These are phyloP conservation scores for Carex cristatella DNA, from an alignment of 176 grass and related monocot genomes.

Conservation along the genomic window DNA sequence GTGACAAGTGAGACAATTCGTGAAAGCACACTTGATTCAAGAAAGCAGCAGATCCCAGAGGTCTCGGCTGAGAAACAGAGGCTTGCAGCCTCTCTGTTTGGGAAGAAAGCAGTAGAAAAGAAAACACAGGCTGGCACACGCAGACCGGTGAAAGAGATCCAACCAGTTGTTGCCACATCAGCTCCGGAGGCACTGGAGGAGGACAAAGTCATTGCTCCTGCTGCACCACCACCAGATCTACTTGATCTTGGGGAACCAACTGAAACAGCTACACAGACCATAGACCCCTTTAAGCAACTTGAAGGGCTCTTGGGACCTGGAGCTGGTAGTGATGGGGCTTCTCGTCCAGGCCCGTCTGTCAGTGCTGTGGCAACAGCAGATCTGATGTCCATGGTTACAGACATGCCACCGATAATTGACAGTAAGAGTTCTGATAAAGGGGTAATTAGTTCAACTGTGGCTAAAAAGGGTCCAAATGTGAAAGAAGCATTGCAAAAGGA, in stretches of 20 bases:
- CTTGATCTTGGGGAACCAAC: conserved; percentile 74
- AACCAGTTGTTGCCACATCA: conserved; percentile 22
- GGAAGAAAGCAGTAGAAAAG: conserved; percentile 51
- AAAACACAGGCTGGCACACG: conserved; percentile 33
- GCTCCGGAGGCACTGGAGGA: conserved; percentile 47
- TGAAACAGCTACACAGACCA: conserved; percentile 24
- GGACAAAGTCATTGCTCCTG: conserved; percentile 37
- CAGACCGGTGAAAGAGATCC: conserved; percentile 42
- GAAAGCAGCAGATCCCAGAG: conserved; percentile 52
- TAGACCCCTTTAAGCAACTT: conserved; percentile 82
- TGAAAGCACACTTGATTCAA: conserved; percentile 48
- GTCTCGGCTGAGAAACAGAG: conserved; percentile 91
- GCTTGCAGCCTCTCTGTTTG: conserved; percentile 91
- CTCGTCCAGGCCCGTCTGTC: conserved; percentile 24
- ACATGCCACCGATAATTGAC: conserved; percentile 23
- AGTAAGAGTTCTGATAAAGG: conserved; percentile 28
- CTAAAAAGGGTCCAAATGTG: conserved; percentile 65
- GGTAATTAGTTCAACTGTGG: conserved; percentile 13
- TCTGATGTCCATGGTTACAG: conserved; percentile 60
- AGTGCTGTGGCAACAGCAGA: conserved; percentile 45
- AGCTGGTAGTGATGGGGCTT: conserved; percentile 17
- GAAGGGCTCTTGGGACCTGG: conserved; percentile 69
- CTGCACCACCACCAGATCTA: conserved; percentile 67
- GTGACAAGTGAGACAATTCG: conserved; percentile 36
- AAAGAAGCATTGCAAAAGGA: conserved; percentile 85